Evolutionary conservation across 306 rosid species (phyloP).

Genomic region (Rosa rugosa): DNA sequence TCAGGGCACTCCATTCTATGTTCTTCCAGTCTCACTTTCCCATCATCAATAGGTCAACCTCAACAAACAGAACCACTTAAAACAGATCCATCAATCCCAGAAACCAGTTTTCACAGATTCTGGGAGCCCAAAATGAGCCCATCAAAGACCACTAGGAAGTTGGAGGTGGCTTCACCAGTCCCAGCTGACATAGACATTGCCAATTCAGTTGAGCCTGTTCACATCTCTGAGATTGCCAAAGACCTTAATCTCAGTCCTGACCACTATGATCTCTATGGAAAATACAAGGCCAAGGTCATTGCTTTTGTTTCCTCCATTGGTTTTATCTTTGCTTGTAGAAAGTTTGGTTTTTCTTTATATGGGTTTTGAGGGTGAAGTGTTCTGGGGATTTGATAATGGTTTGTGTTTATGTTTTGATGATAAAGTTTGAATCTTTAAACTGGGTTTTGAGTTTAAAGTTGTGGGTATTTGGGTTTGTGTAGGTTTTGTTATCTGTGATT

Average conservation of each 20-base stretch:
- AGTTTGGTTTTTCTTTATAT: background rate
- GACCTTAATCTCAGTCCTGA: slow-evolving; percentile 67
- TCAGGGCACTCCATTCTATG: slow-evolving; percentile 5
- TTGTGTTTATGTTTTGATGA: slow-evolving; percentile 51
- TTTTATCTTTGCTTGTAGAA: background rate
- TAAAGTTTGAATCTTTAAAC: background rate
- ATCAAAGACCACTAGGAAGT: slow-evolving; percentile 59
- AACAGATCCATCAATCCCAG: background rate
- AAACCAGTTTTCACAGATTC: background rate
- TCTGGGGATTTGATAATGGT: background rate
- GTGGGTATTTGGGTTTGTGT: slow-evolving; percentile 15
- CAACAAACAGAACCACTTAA: background rate
- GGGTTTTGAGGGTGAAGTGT: background rate
- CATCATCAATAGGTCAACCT: background rate
- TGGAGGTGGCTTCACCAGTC: slow-evolving; percentile 82
- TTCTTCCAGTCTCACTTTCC: background rate
- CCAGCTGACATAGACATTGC: slow-evolving; percentile 95
- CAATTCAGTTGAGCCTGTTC: slow-evolving; percentile 79
- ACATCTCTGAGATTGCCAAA: slow-evolving; percentile 69
- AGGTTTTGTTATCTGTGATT: slow-evolving; percentile 82
- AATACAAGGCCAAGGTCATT: slow-evolving; percentile 85
- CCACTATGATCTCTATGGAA: slow-evolving; percentile 89
- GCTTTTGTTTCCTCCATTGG: background rate
- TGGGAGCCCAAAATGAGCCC: slow-evolving; percentile 48
- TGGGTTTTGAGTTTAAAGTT: background rate